Percentiles rank a stretch among this genome's conserved stretches.
Conservation (phyloP, 805 yeast genomes). For the Saccharomycopsis javanensis region DNA sequence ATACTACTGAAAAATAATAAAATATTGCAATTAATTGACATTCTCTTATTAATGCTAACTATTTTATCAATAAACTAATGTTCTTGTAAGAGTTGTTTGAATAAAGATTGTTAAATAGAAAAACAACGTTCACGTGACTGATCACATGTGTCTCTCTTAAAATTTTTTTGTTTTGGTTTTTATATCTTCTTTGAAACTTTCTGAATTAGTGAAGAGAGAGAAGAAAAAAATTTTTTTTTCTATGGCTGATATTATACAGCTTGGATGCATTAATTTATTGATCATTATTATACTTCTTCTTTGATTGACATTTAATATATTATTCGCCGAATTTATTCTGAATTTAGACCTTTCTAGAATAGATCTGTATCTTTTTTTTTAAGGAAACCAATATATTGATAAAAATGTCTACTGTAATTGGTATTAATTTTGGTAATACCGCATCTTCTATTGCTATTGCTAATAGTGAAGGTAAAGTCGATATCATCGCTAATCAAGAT, state of each 20-base stretch:
- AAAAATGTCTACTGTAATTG: constrained; percentile 54
- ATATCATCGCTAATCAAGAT: constrained; percentile 97
- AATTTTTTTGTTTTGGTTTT: neutral
- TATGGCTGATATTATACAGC: neutral
- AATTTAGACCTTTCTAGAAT: neutral
- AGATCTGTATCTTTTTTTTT: neutral
- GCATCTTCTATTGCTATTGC: constrained; percentile 90
- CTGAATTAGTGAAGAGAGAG: neutral
- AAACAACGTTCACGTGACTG: neutral
- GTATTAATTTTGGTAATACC: constrained; percentile 94
- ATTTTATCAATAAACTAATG: too few relatives aligned
- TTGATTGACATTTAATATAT: neutral
- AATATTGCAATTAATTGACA: too few relatives aligned
- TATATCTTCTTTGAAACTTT: neutral
- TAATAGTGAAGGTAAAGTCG: constrained; percentile 78
- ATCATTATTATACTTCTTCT: too few relatives aligned
- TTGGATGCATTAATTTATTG: too few relatives aligned
- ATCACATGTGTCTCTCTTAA: neutral
- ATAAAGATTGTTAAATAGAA: neutral
- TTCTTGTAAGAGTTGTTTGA: too few relatives aligned
- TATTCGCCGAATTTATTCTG: neutral
- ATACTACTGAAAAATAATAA: constrained; percentile 10
- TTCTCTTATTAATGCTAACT: too few relatives aligned
- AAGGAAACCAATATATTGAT: neutral
- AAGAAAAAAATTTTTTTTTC: neutral